phyloP scores from a whole-genome alignment of 495 filamentous ascomycete genomes.

The Tuber melanosporum region DNA sequence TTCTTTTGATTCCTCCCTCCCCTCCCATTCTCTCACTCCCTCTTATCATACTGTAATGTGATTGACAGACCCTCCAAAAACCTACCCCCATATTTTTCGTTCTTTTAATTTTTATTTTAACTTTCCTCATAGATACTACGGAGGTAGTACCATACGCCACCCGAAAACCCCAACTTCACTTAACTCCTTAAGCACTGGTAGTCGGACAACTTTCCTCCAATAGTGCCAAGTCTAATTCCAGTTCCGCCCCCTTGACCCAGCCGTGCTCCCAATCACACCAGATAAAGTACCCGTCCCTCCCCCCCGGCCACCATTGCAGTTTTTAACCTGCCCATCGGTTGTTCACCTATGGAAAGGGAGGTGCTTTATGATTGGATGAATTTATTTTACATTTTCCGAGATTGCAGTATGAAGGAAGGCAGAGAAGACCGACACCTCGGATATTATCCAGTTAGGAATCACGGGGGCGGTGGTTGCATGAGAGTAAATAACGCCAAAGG shows the following conservation, averaged over 20 bases:
- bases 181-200: neutral
- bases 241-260: neutral
- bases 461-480: neutral
- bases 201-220: neutral
- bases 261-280: neutral
- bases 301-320: neutral
- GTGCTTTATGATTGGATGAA: neutral
- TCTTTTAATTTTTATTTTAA: neutral
- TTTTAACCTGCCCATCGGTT: neutral
- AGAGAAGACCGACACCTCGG: neutral
- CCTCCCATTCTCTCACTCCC: neutral
- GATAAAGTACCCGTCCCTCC: neutral
- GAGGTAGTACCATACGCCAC: too few relatives aligned
- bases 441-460: neutral
- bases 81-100: neutral
- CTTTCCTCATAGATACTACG: neutral
- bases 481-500: neutral
- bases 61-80: neutral
- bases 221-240: neutral
- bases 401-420: neutral
- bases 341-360: neutral
- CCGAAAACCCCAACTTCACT: neutral
- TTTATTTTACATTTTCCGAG: neutral
- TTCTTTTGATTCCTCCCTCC: neutral
- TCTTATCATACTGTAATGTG: neutral